Conservation (phyloP, 163 green algal species). For the Chloroidium sp. region DNA sequence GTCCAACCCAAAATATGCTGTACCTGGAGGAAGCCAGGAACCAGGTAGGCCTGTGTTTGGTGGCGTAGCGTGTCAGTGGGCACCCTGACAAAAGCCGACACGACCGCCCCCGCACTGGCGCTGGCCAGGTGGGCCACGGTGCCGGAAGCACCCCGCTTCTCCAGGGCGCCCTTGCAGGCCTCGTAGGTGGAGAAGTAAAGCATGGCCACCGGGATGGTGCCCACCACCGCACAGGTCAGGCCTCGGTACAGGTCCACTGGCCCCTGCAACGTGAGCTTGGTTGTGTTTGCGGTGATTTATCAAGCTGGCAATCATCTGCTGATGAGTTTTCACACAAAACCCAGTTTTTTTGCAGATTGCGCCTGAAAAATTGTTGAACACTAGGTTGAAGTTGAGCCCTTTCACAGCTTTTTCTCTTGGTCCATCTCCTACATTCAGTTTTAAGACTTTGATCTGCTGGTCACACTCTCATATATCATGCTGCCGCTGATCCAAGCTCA, state of each 20-base stretch:
- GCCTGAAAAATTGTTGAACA: background rate
- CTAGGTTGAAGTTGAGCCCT: background rate
- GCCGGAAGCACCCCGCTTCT: background rate
- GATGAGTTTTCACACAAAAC: slow-evolving; percentile 1
- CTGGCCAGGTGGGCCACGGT: slow-evolving; percentile 39
- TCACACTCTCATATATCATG: background rate
- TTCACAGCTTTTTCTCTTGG: background rate
- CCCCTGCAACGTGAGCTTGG: slow-evolving; percentile 19
- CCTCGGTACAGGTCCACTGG: slow-evolving; percentile 54
- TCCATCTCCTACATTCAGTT: background rate
- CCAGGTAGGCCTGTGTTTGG: slow-evolving; percentile 55
- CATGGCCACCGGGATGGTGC: slow-evolving; percentile 49
- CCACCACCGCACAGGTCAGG: slow-evolving; percentile 40
- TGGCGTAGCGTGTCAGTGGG: slow-evolving; percentile 61
- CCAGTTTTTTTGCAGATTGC: background rate
- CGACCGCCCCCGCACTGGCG: slow-evolving; percentile 44
- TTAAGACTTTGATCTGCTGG: background rate
- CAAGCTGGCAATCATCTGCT: background rate
- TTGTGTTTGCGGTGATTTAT: background rate
- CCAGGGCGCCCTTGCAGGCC: slow-evolving; percentile 24
- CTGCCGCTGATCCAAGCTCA: too few species aligned
- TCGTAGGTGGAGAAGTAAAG: slow-evolving; percentile 68
- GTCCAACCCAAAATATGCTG: too few species aligned
- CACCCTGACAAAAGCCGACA: slow-evolving; percentile 54
- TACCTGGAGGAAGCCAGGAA: slow-evolving; percentile 33